Base-by-base conservation (phyloP, 2,329 filamentous ascomycete genomes). In the Intubia oerlemansii region DNA sequence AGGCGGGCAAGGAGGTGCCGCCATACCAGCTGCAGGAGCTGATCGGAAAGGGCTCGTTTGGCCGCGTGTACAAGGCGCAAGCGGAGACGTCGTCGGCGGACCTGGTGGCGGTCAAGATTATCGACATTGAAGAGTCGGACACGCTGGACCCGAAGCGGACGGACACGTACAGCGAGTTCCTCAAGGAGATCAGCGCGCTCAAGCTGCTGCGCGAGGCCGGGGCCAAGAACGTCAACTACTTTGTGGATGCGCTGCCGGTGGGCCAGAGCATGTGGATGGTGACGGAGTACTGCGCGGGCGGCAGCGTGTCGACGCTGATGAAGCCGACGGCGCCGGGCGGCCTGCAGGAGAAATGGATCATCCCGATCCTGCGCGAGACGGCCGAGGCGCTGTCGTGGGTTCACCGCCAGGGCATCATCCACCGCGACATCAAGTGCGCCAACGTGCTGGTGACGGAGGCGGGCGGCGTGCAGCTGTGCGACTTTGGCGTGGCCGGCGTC, bases 191-290 rank as follows among this genome's bases (percentile, higher is more conserved):
- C 41, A 66, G 59, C 36, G 62, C 79, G 15, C 54, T 90, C 28
- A 69, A 78, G 41, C 57, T 77, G 33, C 57, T 90, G 29, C 71
- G 73, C 42, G 72, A 79, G 38, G 75, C 63, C 38, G 73, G 70
- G 27, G 78, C 78, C 12, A 64, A 66, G 39, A 85, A 85, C 43
- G 71, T 90, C 51, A 88, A 85, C 45, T 64, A 72, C 40, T 74
- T 85, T 29, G 71, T 84, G 40, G 78, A 84, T 38, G 77, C 77
- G 5, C 59, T 84, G 13, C 69, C 76, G 7, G 68, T 85, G 21
- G 75, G 76, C 24, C 71, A 76, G 39, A 67, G 79, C 34, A 72
- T 90, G 53, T 90, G 80, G 80, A 79, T 88, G 55, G 68, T 88
- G 32, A 84, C 76, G 34, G 78, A 88, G 50, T 82, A 84, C 47